phyloP scores from a whole-genome alignment of 129 eudicot genomes.

The Ambrosia trifida region DNA sequence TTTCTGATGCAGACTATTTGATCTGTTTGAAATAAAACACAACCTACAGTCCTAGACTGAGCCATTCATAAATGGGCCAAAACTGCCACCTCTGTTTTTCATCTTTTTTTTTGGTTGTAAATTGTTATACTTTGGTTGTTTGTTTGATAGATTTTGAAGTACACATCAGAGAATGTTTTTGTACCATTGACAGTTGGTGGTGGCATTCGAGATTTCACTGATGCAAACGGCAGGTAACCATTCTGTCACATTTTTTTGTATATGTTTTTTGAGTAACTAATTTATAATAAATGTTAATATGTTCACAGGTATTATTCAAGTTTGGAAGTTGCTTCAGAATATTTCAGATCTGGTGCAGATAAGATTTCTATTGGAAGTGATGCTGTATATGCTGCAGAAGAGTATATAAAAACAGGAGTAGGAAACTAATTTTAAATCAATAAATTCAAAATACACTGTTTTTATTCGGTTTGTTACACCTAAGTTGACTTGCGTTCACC shows the following conservation, averaged over 20 bases:
- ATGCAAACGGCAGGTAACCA: slow-evolving; percentile 83
- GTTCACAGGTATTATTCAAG: slow-evolving; percentile 79
- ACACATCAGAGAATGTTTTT: slow-evolving; percentile 89
- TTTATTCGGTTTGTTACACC: background rate
- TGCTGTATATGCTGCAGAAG: slow-evolving; percentile 99
- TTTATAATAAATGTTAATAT: background rate
- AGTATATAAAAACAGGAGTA: slow-evolving; percentile 80
- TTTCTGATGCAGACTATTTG: background rate
- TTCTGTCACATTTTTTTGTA: background rate
- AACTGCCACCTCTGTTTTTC: background rate
- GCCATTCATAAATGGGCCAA: background rate
- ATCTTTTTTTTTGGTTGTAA: background rate
- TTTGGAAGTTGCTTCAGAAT: slow-evolving; percentile 98
- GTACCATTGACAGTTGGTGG: slow-evolving; percentile 99
- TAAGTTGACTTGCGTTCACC: background rate
- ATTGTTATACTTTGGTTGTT: background rate
- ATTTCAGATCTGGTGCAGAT: slow-evolving; percentile 98
- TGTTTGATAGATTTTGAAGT: slow-evolving; percentile 56
- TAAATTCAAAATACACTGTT: background rate
- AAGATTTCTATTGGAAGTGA: slow-evolving; percentile 97
- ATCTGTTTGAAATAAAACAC: background rate
- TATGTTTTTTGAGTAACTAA: background rate
- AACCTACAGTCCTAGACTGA: background rate
- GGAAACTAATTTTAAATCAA: background rate
- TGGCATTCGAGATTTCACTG: slow-evolving; percentile 97